A percentile compares a stretch with the other conserved stretches of the same genome.
These are phyloP conservation scores for Malbranchea zuffiana DNA, from an alignment of 2,329 filamentous ascomycete genomes.

Conservation along the genomic window DNA sequence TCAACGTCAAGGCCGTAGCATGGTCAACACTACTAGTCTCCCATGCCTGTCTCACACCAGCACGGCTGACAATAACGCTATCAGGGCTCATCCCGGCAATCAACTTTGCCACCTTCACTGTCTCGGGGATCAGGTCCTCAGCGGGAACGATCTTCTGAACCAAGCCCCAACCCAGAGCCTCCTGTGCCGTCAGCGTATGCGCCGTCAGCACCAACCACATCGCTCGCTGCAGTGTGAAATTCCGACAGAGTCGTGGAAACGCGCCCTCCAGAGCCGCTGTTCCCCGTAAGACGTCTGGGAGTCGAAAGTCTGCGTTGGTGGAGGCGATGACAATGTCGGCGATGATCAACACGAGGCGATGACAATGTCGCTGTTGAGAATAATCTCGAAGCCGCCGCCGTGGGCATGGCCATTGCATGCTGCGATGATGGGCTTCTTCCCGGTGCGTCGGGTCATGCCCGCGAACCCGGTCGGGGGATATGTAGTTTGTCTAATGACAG, in stretches of 20 bases:
- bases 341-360: conserved; percentile 65
- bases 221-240: conserved; percentile 55
- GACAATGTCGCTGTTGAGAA: conserved; percentile 73
- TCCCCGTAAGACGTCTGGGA: conserved; percentile 63
- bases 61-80: conserved; percentile 57
- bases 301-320: conserved; percentile 48
- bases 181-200: conserved; percentile 45
- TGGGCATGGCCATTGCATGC: conserved; percentile 66
- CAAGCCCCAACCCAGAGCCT: conserved; percentile 53
- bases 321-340: conserved; percentile 59
- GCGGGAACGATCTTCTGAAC: conserved; percentile 54
- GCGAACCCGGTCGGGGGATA: conserved; percentile 43
- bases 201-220: conserved; percentile 61
- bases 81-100: conserved; percentile 60
- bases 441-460: conserved; percentile 45
- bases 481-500: conserved; percentile 18
- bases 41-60: conserved; percentile 59
- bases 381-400: conserved; percentile 71
- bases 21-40: conserved; percentile 53
- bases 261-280: conserved; percentile 61
- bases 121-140: conserved; percentile 60
- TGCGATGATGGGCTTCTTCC: conserved; percentile 63
- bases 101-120: conserved; percentile 49
- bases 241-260: conserved; percentile 54
- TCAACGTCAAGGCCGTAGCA: conserved; percentile 70